Percentiles rank a stretch among this genome's conserved stretches.
phyloP scores from a whole-genome alignment of 108 stramenopile species.

The Pseudonitzschia multiseries region DNA sequence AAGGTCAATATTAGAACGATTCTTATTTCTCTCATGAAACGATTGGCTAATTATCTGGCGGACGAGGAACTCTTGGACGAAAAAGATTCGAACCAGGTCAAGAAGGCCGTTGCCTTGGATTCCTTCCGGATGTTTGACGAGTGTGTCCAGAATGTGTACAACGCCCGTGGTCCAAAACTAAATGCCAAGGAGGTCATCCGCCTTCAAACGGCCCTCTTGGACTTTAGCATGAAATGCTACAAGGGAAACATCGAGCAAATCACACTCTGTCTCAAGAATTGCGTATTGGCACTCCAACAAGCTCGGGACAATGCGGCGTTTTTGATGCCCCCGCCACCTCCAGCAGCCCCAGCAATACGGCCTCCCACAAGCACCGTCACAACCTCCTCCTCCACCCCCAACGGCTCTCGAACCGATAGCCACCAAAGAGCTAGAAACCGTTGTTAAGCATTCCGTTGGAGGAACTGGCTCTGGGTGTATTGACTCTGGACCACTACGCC shows the following conservation, averaged over 20 bases:
- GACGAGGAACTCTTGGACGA: conserved; percentile 80
- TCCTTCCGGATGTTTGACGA: conserved; percentile 92
- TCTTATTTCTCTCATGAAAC: conserved; percentile 91
- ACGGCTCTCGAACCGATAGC: conserved; percentile 72
- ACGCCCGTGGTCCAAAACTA: conserved; percentile 79
- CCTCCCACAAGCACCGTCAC: conserved; percentile 7
- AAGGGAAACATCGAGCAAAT: conserved; percentile 90
- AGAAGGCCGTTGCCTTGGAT: conserved; percentile 59
- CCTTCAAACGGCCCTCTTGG: conserved; percentile 86
- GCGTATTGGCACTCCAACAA: conserved; percentile 65
- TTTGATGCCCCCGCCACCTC: conserved; percentile 28
- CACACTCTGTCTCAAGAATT: conserved; percentile 73
- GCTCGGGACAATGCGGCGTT: conserved; percentile 56
- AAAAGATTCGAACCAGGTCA: conserved; percentile 78
- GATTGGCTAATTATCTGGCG: conserved; percentile 79
- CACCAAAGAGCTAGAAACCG: conserved; percentile 83
- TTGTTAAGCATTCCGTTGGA: conserved; percentile 88
- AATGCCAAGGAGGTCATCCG: conserved; percentile 89
- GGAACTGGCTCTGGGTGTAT: conserved; percentile 70
- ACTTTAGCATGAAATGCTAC: conserved; percentile 91
- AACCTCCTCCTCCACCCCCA: background rate
- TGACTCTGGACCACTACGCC: conserved; percentile 82
- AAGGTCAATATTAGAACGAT: conserved; percentile 96
- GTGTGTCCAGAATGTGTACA: conserved; percentile 86
- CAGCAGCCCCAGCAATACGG: conserved; percentile 7